phyloP scores from a whole-genome alignment of 352 stramenopile species.

The Phytopythium oedochilum region DNA sequence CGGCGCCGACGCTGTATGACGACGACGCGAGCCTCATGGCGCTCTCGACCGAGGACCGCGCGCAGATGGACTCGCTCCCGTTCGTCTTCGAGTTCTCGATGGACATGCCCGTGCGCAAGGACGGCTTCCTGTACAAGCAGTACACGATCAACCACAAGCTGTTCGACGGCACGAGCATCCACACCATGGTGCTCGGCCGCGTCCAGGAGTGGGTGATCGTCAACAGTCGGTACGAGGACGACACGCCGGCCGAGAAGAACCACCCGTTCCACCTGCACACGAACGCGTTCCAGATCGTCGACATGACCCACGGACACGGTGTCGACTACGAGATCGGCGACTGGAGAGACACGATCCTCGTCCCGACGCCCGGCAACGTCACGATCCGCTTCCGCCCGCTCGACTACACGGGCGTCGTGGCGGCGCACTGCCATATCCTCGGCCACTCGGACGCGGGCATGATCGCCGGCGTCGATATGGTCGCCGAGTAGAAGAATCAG shows the following conservation, averaged over 20 bases:
- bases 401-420: constrained; percentile 52
- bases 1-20: constrained; percentile 36
- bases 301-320: constrained; percentile 55
- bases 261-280: constrained; percentile 87
- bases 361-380: constrained; percentile 73
- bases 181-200: constrained; percentile 41
- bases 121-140: constrained; percentile 67
- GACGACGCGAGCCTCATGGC: constrained; percentile 29
- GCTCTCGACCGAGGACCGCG: constrained; percentile 22
- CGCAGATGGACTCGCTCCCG: constrained; percentile 23
- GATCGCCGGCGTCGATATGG: constrained; percentile 55
- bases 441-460: constrained; percentile 82
- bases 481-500: constrained; percentile 9
- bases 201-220: constrained; percentile 77
- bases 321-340: constrained; percentile 75
- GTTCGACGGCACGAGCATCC: constrained; percentile 43
- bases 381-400: constrained; percentile 74
- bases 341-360: constrained; percentile 75
- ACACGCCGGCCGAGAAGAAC: constrained; percentile 45
- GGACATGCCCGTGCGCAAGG: constrained; percentile 31
- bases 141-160: constrained; percentile 70
- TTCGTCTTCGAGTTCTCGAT: constrained; percentile 63
- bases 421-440: constrained; percentile 80
- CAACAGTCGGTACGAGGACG: constrained; percentile 43
- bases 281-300: constrained; percentile 80